phyloP scores from a whole-genome alignment of 1,139 yeast species.

The Nadsonia starkeyi-henricii region DNA sequence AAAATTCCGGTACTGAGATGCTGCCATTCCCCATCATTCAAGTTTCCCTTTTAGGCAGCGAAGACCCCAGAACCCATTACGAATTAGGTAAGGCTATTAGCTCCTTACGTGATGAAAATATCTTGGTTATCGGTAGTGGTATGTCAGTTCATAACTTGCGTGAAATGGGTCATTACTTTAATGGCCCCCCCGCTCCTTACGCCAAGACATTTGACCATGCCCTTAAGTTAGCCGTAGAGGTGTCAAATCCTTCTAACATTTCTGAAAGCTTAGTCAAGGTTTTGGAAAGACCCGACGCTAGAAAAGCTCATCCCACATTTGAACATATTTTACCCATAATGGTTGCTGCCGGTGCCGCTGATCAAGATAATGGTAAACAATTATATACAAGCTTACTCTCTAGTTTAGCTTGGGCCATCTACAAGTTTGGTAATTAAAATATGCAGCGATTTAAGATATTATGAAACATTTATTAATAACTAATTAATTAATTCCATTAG shows the following conservation, averaged over 20 bases:
- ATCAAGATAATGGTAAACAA: constrained; percentile 28
- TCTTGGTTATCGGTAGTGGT: constrained; percentile 52
- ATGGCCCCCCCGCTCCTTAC: constrained; percentile 30
- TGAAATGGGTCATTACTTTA: constrained; percentile 26
- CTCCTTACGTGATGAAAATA: constrained; percentile 36
- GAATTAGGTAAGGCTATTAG: constrained; percentile 43
- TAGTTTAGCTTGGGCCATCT: constrained; percentile 58
- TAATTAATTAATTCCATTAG: not conserved
- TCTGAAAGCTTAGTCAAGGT: constrained; percentile 21
- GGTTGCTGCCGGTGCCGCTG: constrained; percentile 50
- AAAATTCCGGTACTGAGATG: constrained; percentile 21
- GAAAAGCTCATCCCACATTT: constrained; percentile 52
- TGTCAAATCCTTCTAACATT: constrained; percentile 16
- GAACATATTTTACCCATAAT: constrained; percentile 63
- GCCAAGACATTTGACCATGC: constrained; percentile 35
- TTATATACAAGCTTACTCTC: constrained; percentile 32
- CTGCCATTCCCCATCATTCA: constrained; percentile 43
- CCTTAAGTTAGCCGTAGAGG: constrained; percentile 28
- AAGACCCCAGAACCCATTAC: constrained; percentile 33
- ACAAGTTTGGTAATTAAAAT: constrained; percentile 23
- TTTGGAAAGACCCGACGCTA: constrained; percentile 20
- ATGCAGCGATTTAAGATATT: too few relatives aligned
- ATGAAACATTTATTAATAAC: too few relatives aligned
- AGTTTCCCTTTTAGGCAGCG: constrained; percentile 38
- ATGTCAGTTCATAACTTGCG: constrained; percentile 66